A percentile compares a stretch with the other conserved stretches of the same genome.
Conservation (phyloP, 805 yeast genomes). For the Yarrowia alimentaria region DNA sequence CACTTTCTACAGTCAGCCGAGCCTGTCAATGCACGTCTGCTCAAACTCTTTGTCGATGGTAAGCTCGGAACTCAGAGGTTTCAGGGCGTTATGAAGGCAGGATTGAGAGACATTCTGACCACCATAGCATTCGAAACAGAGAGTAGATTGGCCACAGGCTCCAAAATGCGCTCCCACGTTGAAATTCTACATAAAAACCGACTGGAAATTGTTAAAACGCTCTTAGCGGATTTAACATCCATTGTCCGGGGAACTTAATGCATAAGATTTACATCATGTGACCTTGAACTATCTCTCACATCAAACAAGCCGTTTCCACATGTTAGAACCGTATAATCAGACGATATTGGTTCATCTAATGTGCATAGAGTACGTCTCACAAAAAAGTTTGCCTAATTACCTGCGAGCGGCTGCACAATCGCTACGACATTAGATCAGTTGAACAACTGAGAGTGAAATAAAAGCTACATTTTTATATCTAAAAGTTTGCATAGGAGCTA, state of each 20-base stretch:
- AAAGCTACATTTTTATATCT: too few species aligned
- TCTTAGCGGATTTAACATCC: slow-evolving; percentile 3
- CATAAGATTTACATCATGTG: not conserved
- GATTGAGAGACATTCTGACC: slow-evolving; percentile 16
- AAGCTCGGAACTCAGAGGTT: slow-evolving; percentile 19
- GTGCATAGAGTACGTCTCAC: too few species aligned
- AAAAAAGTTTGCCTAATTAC: too few species aligned
- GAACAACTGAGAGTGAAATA: too few species aligned
- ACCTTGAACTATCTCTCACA: too few species aligned
- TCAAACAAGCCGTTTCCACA: too few species aligned
- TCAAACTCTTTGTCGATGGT: slow-evolving; percentile 18
- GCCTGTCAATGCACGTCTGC: slow-evolving; percentile 9
- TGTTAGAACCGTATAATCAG: too few species aligned
- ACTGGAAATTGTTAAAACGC: slow-evolving; percentile 1
- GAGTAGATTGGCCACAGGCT: not conserved
- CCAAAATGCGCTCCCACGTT: slow-evolving; percentile 8
- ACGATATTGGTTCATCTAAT: too few species aligned
- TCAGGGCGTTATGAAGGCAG: slow-evolving; percentile 15
- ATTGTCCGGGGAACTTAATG: slow-evolving; percentile 17
- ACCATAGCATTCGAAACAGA: slow-evolving; percentile 1
- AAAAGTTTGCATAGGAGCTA: too few species aligned
- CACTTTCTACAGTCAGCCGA: slow-evolving; percentile 14
- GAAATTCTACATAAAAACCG: slow-evolving; percentile 20
- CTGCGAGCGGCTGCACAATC: too few species aligned
- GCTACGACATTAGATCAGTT: too few species aligned